These are phyloP conservation scores for Xylaria sp. DNA, from an alignment of 2,329 filamentous ascomycete genomes.

Conservation along the genomic window DNA sequence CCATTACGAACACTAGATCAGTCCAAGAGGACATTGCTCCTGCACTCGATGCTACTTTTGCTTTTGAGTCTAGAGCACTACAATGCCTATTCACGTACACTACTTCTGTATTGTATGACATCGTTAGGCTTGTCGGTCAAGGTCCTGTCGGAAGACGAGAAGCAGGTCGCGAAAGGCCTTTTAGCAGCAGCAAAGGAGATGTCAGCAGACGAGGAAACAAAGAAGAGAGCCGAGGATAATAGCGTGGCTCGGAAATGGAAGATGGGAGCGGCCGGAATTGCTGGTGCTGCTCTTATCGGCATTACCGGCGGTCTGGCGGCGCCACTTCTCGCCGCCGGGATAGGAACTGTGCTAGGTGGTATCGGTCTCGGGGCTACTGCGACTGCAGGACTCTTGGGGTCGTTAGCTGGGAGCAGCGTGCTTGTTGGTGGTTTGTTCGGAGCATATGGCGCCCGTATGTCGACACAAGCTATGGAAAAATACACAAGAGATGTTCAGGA, in stretches of 20 bases:
- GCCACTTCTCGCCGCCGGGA: conserved; percentile 80
- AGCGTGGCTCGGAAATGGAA: conserved; percentile 75
- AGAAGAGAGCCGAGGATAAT: conserved; percentile 71
- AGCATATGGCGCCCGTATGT: conserved; percentile 85
- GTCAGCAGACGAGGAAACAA: conserved; percentile 71
- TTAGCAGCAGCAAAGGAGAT: conserved; percentile 76
- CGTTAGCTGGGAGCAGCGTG: conserved; percentile 81
- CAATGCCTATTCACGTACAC: conserved; percentile 75
- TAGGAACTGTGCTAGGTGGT: conserved; percentile 83
- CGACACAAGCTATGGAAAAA: conserved; percentile 85
- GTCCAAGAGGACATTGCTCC: conserved; percentile 71
- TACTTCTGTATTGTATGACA: conserved; percentile 76
- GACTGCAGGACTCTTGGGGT: conserved; percentile 82
- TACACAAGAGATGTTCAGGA: conserved; percentile 89
- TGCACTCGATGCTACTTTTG: conserved; percentile 78
- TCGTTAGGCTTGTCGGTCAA: conserved; percentile 75
- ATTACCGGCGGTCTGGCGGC: conserved; percentile 81
- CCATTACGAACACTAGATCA: conserved; percentile 68
- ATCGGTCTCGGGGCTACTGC: conserved; percentile 81
- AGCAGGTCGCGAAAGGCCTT: conserved; percentile 78
- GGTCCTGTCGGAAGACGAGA: conserved; percentile 76
- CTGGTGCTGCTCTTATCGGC: conserved; percentile 72
- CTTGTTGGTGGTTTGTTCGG: conserved; percentile 88
- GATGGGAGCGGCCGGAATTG: conserved; percentile 61
- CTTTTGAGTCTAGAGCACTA: conserved; percentile 82